Conservation (phyloP, 805 yeast genomes). For the Isabelozyma gotoi region DNA sequence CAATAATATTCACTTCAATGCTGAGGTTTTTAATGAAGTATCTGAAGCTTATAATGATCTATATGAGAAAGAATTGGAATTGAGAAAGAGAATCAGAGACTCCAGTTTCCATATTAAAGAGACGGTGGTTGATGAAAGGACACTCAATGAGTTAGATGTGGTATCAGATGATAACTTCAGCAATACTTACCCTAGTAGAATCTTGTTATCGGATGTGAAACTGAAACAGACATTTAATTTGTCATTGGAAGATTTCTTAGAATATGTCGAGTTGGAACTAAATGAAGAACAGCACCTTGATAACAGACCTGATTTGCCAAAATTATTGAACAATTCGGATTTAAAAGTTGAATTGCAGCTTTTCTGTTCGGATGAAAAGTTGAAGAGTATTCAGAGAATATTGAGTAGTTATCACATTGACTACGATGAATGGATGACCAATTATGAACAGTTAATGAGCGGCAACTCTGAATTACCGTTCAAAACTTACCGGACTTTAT, state of each 20-base stretch:
- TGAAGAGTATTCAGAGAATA: conserved; percentile 35
- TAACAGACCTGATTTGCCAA: background rate
- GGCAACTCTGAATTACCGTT: conserved; percentile 47
- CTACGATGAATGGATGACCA: conserved; percentile 51
- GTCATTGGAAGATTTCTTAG: conserved; percentile 29
- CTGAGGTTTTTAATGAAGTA: conserved; percentile 32
- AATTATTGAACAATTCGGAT: conserved; percentile 1
- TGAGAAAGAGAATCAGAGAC: conserved; percentile 38
- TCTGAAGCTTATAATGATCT: conserved; percentile 31
- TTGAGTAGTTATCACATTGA: conserved; percentile 44
- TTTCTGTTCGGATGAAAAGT: conserved; percentile 52
- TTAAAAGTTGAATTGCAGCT: conserved; percentile 44
- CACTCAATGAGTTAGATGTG: conserved; percentile 31
- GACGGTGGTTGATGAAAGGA: conserved; percentile 29
- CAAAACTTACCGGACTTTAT: conserved; percentile 42
- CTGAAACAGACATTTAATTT: conserved; percentile 31
- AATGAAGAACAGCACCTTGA: no score
- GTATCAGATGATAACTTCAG: conserved; percentile 55
- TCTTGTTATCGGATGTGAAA: conserved; percentile 34
- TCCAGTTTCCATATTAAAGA: conserved; percentile 30
- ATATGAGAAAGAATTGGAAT: conserved; percentile 42
- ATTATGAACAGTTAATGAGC: conserved; percentile 40
- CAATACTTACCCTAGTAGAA: conserved; percentile 54
- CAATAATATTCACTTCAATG: conserved; percentile 27
- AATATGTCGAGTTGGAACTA: conserved; percentile 13